phyloP scores from a whole-genome alignment of 2,329 filamentous ascomycete species.

The Hypoxylon sp. region DNA sequence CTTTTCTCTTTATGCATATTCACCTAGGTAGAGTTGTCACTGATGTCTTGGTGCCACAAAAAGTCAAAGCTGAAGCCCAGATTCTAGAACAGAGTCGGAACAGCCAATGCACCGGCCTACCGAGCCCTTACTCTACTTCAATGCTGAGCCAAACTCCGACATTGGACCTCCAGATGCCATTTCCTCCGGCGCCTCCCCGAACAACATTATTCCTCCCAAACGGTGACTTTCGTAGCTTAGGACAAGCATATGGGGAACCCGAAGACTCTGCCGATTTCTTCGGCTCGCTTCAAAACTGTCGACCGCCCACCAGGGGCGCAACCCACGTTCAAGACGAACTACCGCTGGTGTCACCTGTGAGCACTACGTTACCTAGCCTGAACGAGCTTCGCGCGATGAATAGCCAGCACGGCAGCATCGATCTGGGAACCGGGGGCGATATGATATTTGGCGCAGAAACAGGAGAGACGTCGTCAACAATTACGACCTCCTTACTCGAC shows the following conservation, averaged over 20 bases:
- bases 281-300: not conserved
- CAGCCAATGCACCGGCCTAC: conserved; percentile 1
- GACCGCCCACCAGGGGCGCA: not conserved
- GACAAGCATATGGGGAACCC: conserved; percentile 1
- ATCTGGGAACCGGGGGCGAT: not conserved
- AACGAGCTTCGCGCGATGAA: conserved; percentile 9
- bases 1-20: not conserved
- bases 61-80: conserved; percentile 8
- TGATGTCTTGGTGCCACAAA: conserved; percentile 13
- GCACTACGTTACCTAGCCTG: not conserved
- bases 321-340: not conserved
- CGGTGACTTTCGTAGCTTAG: conserved; percentile 2
- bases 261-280: not conserved
- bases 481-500: not conserved
- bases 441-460: not conserved
- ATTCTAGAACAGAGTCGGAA: conserved; percentile 6
- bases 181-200: not conserved
- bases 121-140: conserved; percentile 1
- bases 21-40: not conserved
- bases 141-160: not conserved
- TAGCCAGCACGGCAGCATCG: not conserved
- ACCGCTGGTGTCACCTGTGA: not conserved
- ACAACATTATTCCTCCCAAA: conserved; percentile 2
- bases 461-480: not conserved
- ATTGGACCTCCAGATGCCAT: conserved; percentile 2